phyloP scores from a whole-genome alignment of 345 rosid genomes.

The Aethionema arabicum region DNA sequence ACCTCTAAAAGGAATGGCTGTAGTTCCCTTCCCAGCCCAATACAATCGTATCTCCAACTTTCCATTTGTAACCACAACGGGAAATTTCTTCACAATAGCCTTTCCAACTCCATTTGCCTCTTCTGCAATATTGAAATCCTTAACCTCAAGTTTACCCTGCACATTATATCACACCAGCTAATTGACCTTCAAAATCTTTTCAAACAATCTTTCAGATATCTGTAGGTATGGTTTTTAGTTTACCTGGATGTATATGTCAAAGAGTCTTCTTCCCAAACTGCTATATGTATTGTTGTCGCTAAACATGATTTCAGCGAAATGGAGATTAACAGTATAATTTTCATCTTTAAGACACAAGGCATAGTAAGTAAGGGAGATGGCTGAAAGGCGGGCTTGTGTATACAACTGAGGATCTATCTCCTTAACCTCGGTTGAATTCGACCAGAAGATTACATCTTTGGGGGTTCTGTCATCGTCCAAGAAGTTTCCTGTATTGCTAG shows the following conservation, averaged over 20 bases:
- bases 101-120: conserved; percentile 53
- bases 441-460: conserved; percentile 5
- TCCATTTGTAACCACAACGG: conserved; percentile 26
- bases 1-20: conserved; percentile 40
- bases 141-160: conserved; percentile 50
- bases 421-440: conserved; percentile 26
- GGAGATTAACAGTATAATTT: conserved; percentile 63
- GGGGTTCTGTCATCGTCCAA: conserved; percentile 50
- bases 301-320: conserved; percentile 74
- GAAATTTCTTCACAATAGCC: conserved; percentile 33
- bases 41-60: conserved; percentile 55
- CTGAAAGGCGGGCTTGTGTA: conserved; percentile 46
- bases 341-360: conserved; percentile 52
- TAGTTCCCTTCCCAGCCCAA: conserved; percentile 74
- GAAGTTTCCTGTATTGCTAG: conserved; percentile 62
- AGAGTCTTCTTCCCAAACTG: conserved; percentile 61
- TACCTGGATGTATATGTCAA: conserved; percentile 74
- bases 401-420: conserved; percentile 39
- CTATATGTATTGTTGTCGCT: conserved; percentile 30
- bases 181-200: not conserved
- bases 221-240: not conserved
- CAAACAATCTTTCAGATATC: conserved; percentile 3
- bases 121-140: conserved; percentile 55
- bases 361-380: conserved; percentile 63
- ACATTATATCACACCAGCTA: conserved; percentile 10